Evolutionary conservation across 2,329 filamentous ascomycete species (phyloP).

Genomic region (Ceratocystis colombiana): DNA sequence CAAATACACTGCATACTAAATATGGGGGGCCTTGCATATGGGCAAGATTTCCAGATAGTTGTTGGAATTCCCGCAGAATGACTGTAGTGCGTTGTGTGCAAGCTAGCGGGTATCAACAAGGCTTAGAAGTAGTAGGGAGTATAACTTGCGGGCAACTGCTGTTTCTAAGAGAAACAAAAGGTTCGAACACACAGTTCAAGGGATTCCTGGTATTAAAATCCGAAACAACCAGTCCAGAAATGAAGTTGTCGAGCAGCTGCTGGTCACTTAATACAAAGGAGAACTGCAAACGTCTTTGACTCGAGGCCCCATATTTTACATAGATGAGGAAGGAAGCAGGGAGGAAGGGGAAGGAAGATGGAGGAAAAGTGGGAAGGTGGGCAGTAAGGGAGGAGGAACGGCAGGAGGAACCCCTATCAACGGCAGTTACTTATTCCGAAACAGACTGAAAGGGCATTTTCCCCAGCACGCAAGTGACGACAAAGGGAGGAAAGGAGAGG

Average conservation of each 20-base stretch:
- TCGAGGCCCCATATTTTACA: constrained; percentile 3
- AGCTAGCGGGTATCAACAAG: neutral
- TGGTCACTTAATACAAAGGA: neutral
- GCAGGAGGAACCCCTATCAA: constrained; percentile 6
- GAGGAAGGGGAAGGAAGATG: neutral
- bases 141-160: neutral
- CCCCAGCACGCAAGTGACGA: neutral
- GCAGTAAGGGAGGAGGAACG: neutral
- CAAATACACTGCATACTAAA: neutral
- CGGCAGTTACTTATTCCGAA: constrained; percentile 13
- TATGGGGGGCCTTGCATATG: neutral
- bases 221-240: neutral
- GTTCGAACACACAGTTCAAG: constrained; percentile 5
- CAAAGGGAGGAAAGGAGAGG: neutral
- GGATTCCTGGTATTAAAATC: neutral
- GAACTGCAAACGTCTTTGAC: constrained; percentile 3
- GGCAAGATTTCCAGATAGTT: neutral
- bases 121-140: neutral
- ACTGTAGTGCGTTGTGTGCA: neutral
- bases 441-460: neutral
- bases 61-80: neutral
- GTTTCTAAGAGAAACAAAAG: neutral
- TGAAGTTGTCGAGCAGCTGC: neutral
- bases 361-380: constrained; percentile 1
- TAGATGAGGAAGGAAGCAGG: neutral